Evolutionary conservation across 2,329 filamentous ascomycete genomes (phyloP).

Genomic region (Hymenoscyphus fraxineus): DNA sequence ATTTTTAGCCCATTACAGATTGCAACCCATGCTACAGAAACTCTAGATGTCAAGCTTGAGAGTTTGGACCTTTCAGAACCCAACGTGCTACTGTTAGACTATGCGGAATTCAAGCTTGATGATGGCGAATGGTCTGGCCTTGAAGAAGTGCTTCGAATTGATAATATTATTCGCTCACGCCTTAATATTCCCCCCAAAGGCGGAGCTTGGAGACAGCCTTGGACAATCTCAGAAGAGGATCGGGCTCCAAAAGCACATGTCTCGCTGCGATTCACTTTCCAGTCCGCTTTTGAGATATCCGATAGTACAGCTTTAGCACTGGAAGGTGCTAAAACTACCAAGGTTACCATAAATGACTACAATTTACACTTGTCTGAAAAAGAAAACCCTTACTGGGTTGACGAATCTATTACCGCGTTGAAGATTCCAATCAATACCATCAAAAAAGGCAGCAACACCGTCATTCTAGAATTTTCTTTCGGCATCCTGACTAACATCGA

Average conservation of each 20-base stretch:
- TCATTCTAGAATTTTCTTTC: slow-evolving; percentile 30
- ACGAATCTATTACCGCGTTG: slow-evolving; percentile 32
- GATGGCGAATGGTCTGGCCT: slow-evolving; percentile 22
- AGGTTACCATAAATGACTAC: slow-evolving; percentile 25
- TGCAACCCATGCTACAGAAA: not conserved
- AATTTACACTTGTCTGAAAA: slow-evolving; percentile 8
- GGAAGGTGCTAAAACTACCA: slow-evolving; percentile 27
- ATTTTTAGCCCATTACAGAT: not conserved
- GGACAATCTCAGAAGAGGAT: slow-evolving; percentile 25
- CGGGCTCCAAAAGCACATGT: slow-evolving; percentile 23
- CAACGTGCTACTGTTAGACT: slow-evolving; percentile 35
- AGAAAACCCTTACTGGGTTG: slow-evolving; percentile 31
- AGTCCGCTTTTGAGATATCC: slow-evolving; percentile 21
- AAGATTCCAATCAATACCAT: slow-evolving; percentile 24
- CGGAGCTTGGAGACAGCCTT: slow-evolving; percentile 31
- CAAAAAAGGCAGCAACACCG: slow-evolving; percentile 23
- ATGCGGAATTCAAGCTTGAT: slow-evolving; percentile 29
- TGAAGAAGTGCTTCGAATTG: slow-evolving; percentile 32
- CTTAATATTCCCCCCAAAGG: slow-evolving; percentile 31
- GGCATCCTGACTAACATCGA: slow-evolving; percentile 33
- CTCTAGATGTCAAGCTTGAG: slow-evolving; percentile 11
- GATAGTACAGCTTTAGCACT: slow-evolving; percentile 25
- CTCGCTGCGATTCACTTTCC: slow-evolving; percentile 29
- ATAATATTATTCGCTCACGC: slow-evolving; percentile 30
- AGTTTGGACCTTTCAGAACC: slow-evolving; percentile 29